Evolutionary conservation across 1,284 basidiomycete genomes (phyloP), one percentile per base, ranked within the genome.

Genomic region (Leccinum cinnamomeum): DNA sequence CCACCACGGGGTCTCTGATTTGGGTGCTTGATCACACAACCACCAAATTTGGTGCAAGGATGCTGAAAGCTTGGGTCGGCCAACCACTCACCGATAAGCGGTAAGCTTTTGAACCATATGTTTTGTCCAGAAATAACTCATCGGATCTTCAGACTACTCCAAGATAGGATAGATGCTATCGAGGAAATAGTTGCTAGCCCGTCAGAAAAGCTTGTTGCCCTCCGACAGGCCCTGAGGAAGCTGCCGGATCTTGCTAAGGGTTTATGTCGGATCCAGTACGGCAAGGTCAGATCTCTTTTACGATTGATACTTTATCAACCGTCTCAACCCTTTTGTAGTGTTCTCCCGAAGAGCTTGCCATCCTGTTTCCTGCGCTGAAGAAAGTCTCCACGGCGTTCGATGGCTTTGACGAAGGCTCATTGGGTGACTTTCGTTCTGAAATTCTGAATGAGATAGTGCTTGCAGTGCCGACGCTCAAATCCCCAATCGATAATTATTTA

Each of bases 241-340:
- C 80, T 97, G 28, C 95, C 95, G 0, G 96, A 99, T 73, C 85
- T 99, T 44, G 91, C 94, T 1, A 90, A 88, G 68, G 97, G 97
- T 0, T 78, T 98, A 12, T 92, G 90, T 62, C 81, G 94, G 33
- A 91, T 98, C 56, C 94, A 95, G 70, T 97, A 97, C 70, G 90
- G 91, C 56, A 92, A 95, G 77, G 91, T 91, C 61, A 58, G 77
- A n/a, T 65, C 53, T 55, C 39, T 23, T 44, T 25, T 20, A 57
- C 7, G 11, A 23, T 48, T 35, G n/a, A 7, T 14, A 16, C n/a
- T 57, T 35, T 23, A 44, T 35, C 58, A 37, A 57, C 2, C 16
- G 14, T 6, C 28, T 54, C 20, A 61, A 59, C 58, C 18, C 16
- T 39, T 23, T 53, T 25, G 10, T 65, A 94, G 89, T 93, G 92